Percentiles rank a stretch among this genome's conserved stretches.
Conservation (phyloP, 2,329 filamentous ascomycete genomes). For the Bipolaris sorokiniana region DNA sequence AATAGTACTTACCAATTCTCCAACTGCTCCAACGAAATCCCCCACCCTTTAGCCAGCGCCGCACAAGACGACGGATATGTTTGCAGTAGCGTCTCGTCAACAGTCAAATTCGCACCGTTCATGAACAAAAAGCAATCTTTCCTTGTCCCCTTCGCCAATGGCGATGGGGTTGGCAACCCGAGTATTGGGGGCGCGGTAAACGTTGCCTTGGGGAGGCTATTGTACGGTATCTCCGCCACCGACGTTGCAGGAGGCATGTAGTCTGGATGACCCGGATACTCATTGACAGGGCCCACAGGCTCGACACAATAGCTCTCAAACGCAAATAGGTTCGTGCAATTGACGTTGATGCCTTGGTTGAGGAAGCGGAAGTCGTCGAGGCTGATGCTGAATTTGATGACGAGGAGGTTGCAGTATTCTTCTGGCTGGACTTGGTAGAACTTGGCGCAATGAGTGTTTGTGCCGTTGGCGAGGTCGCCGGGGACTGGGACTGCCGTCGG, state of each 20-base stretch:
- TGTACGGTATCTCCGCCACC: constrained; percentile 3
- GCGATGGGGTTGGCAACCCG: background rate
- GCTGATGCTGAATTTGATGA: constrained; percentile 1
- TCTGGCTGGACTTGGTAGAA: background rate
- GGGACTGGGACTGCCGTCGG: background rate
- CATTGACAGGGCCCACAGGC: constrained; percentile 3
- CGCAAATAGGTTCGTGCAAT: constrained; percentile 9
- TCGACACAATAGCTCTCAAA: constrained; percentile 11
- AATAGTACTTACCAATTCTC: constrained; percentile 13
- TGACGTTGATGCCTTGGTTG: constrained; percentile 9
- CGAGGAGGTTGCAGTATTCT: constrained; percentile 8
- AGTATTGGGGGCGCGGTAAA: background rate
- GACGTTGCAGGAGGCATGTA: constrained; percentile 3
- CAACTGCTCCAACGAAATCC: constrained; percentile 10
- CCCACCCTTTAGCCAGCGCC: constrained; percentile 7
- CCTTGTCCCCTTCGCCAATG: background rate
- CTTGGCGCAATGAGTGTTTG: background rate
- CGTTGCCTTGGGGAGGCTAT: constrained; percentile 1
- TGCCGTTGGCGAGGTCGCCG: background rate
- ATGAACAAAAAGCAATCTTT: constrained; percentile 1
- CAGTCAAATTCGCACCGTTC: background rate
- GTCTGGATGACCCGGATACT: constrained; percentile 8
- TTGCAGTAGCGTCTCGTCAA: background rate
- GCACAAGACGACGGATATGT: background rate
- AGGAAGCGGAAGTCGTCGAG: constrained; percentile 12